A percentile compares a stretch with the other conserved stretches of the same genome.
These are phyloP conservation scores for Teunomyces pallodes DNA, from an alignment of 805 yeast species.

Conservation along the genomic window DNA sequence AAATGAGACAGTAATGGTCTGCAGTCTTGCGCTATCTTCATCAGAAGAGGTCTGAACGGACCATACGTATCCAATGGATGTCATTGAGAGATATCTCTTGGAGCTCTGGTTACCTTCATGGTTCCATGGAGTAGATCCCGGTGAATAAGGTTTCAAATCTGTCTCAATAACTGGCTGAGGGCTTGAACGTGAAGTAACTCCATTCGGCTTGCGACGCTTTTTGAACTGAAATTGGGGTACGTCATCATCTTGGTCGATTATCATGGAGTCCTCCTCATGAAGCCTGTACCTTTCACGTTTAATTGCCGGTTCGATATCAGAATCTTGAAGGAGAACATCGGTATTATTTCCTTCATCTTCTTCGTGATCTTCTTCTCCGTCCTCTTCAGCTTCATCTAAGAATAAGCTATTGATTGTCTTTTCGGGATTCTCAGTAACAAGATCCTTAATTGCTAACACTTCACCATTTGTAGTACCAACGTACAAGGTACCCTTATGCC, in stretches of 20 bases:
- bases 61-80: slow-evolving; percentile 78
- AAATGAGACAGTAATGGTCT: slow-evolving; percentile 82
- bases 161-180: slow-evolving; percentile 31
- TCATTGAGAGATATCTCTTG: slow-evolving; percentile 78
- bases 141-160: slow-evolving; percentile 64
- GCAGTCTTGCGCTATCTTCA: slow-evolving; percentile 27
- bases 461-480: slow-evolving; percentile 47
- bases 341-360: slow-evolving; percentile 18
- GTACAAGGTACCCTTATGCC: slow-evolving; percentile 27
- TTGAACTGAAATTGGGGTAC: slow-evolving; percentile 9
- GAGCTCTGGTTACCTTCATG: slow-evolving; percentile 15
- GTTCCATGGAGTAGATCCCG: slow-evolving; percentile 84
- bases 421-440: slow-evolving; percentile 12
- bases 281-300: slow-evolving; percentile 7
- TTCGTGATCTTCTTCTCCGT: slow-evolving; percentile 21
- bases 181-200: slow-evolving; percentile 3
- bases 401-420: slow-evolving; percentile 6
- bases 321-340: slow-evolving; percentile 16
- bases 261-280: slow-evolving; percentile 33
- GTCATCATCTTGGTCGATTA: slow-evolving; percentile 34
- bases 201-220: slow-evolving; percentile 24
- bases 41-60: slow-evolving; percentile 47
- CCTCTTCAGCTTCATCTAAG: slow-evolving; percentile 14
- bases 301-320: slow-evolving; percentile 14
- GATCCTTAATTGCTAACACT: slow-evolving; percentile 22